A percentile compares a stretch with the other conserved stretches of the same genome.
Evolutionary conservation across 129 eudicot species (phyloP).

Genomic region (Flaveria robusta): DNA sequence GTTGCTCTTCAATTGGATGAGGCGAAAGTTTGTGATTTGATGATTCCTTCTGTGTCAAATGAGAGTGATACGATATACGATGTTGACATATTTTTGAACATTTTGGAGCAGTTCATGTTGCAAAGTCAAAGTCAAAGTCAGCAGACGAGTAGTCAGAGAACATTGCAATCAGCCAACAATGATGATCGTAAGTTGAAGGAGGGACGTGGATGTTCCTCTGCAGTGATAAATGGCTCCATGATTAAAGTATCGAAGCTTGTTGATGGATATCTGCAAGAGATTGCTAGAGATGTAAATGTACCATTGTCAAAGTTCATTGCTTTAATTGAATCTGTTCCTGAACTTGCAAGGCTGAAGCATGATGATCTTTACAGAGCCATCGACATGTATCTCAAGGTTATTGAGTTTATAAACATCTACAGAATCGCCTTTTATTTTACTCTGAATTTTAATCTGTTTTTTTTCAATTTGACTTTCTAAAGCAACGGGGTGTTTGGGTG

Average conservation of each 20-base stretch:
- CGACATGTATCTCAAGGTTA: constrained; percentile 86
- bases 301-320: constrained; percentile 63
- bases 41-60: constrained; percentile 56
- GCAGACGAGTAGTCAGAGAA: constrained; percentile 50
- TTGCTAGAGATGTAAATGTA: constrained; percentile 60
- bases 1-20: constrained; percentile 73
- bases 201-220: constrained; percentile 19
- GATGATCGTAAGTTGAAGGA: too few relatives aligned
- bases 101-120: constrained; percentile 73
- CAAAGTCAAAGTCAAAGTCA: constrained; percentile 50
- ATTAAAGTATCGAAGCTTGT: constrained; percentile 78
- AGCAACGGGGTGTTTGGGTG: background rate
- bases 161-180: too few relatives aligned
- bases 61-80: constrained; percentile 48
- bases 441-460: background rate
- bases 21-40: constrained; percentile 67
- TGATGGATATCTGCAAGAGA: constrained; percentile 77
- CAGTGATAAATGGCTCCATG: constrained; percentile 54
- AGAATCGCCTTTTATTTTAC: background rate
- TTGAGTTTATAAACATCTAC: background rate
- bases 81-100: constrained; percentile 58
- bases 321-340: constrained; percentile 64
- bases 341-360: constrained; percentile 71
- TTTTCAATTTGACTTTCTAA: background rate
- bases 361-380: constrained; percentile 92